Conservation (phyloP, 352 stramenopile genomes). For the Phytopythium delawarense region DNA sequence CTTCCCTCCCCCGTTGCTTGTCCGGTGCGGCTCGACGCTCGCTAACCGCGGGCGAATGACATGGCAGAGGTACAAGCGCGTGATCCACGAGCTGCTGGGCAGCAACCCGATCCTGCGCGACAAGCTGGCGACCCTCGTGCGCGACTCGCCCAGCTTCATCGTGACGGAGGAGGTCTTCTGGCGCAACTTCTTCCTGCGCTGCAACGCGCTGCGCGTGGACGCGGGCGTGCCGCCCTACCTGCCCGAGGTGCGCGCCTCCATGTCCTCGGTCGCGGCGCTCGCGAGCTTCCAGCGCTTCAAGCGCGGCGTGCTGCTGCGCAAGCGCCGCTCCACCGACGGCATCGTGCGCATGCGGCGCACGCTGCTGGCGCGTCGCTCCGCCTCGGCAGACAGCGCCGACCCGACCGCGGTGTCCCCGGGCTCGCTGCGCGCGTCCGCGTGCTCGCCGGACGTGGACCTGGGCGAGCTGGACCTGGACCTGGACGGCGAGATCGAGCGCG, state of each 20-base stretch:
- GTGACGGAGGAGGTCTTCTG: slow-evolving; percentile 56
- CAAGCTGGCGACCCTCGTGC: slow-evolving; percentile 44
- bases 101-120: slow-evolving; percentile 61
- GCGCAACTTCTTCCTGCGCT: slow-evolving; percentile 72
- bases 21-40: background rate
- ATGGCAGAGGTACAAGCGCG: slow-evolving; percentile 33
- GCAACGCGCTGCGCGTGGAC: slow-evolving; percentile 44
- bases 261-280: slow-evolving; percentile 21
- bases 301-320: slow-evolving; percentile 44
- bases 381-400: slow-evolving; percentile 27
- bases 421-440: background rate
- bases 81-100: slow-evolving; percentile 42
- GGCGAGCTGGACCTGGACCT: slow-evolving; percentile 40
- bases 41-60: background rate
- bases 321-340: slow-evolving; percentile 29
- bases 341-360: slow-evolving; percentile 30
- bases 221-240: slow-evolving; percentile 43
- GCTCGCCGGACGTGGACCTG: slow-evolving; percentile 1
- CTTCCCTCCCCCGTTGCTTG: background rate
- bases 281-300: slow-evolving; percentile 50
- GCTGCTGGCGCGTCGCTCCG: slow-evolving; percentile 19
- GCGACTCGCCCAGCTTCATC: slow-evolving; percentile 24
- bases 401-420: slow-evolving; percentile 5
- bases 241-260: slow-evolving; percentile 29
- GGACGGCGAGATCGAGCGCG: slow-evolving; percentile 69